Evolutionary conservation across 768 basidiomycete genomes (phyloP).

Genomic region (Auricularia sp.): DNA sequence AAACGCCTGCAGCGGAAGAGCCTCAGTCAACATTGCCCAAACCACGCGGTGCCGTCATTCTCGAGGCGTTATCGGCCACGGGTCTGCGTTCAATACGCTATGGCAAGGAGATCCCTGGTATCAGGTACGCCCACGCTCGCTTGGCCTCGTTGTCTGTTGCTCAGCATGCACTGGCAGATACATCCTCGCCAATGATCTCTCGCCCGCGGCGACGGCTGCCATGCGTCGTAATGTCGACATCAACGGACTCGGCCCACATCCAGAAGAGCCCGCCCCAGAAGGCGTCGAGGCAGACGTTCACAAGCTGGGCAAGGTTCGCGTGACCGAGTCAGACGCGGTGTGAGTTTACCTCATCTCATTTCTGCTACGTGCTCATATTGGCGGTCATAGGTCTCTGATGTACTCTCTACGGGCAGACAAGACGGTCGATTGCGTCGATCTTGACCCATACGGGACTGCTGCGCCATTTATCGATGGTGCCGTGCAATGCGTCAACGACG

Average conservation of each 20-base stretch:
- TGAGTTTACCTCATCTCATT: slow-evolving; percentile 25
- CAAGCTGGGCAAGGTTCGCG: slow-evolving; percentile 48
- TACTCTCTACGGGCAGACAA: slow-evolving; percentile 73
- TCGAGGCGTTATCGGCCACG: slow-evolving; percentile 93
- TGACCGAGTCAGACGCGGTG: slow-evolving; percentile 95
- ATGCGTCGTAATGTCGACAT: slow-evolving; percentile 80
- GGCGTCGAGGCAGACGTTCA: slow-evolving; percentile 5
- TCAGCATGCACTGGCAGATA: slow-evolving; percentile 39
- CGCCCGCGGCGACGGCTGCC: slow-evolving; percentile 67
- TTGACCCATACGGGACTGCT: slow-evolving; percentile 97
- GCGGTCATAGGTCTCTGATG: slow-evolving; percentile 61
- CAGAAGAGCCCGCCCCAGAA: slow-evolving; percentile 8
- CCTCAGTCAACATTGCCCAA: not conserved
- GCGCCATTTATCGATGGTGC: slow-evolving; percentile 95
- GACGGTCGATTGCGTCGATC: slow-evolving; percentile 86
- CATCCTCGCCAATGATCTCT: slow-evolving; percentile 92
- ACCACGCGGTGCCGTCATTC: slow-evolving; percentile 34
- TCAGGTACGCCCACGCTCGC: slow-evolving; percentile 38
- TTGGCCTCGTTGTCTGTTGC: not conserved
- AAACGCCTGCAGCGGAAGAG: not conserved
- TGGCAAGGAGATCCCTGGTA: slow-evolving; percentile 89
- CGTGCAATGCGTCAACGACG: slow-evolving; percentile 79
- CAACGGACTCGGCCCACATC: slow-evolving; percentile 52
- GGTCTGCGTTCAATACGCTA: slow-evolving; percentile 94
- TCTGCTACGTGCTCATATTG: not conserved